phyloP scores from a whole-genome alignment of 169 alveolate genomes.

The Plasmodium ovale region DNA sequence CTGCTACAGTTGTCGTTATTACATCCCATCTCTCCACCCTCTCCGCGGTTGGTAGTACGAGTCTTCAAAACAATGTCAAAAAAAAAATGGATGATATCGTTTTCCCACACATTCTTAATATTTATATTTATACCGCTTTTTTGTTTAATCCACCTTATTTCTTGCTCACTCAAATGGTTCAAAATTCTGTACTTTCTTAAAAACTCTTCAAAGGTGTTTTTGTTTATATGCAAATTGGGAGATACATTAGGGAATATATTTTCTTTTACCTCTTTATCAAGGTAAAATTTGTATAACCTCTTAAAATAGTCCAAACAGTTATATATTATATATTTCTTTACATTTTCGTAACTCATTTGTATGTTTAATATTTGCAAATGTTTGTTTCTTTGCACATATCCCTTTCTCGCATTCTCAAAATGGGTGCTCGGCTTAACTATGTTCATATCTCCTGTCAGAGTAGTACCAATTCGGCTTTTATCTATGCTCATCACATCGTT shows the following conservation, averaged over 20 bases:
- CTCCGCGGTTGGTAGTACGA: not conserved
- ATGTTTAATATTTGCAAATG: conserved; percentile 30
- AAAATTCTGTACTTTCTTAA: conserved; percentile 25
- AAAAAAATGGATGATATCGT: conserved; percentile 65
- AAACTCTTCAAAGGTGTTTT: conserved; percentile 41
- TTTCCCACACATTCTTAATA: conserved; percentile 62
- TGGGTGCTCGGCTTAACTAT: not conserved
- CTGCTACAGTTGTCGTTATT: not conserved
- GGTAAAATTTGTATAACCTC: conserved; percentile 29
- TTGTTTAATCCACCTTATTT: conserved; percentile 53
- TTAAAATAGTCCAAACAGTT: conserved; percentile 43
- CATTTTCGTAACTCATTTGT: conserved; percentile 44
- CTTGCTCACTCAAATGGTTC: conserved; percentile 32
- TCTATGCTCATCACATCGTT: no score
- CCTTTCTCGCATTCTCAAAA: not conserved
- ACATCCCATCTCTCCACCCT: not conserved
- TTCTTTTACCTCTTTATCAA: conserved; percentile 48
- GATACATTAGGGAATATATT: conserved; percentile 11
- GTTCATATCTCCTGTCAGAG: not conserved
- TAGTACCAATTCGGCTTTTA: no score
- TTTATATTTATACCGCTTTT: conserved; percentile 53
- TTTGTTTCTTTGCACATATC: not conserved
- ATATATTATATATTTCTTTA: conserved; percentile 31
- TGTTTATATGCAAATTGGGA: conserved; percentile 38
- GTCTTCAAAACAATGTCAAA: conserved; percentile 43